A percentile compares a stretch with the other conserved stretches of the same genome.
Conservation (phyloP, 2,329 filamentous ascomycete species). For the Neoascochyta sp. region DNA sequence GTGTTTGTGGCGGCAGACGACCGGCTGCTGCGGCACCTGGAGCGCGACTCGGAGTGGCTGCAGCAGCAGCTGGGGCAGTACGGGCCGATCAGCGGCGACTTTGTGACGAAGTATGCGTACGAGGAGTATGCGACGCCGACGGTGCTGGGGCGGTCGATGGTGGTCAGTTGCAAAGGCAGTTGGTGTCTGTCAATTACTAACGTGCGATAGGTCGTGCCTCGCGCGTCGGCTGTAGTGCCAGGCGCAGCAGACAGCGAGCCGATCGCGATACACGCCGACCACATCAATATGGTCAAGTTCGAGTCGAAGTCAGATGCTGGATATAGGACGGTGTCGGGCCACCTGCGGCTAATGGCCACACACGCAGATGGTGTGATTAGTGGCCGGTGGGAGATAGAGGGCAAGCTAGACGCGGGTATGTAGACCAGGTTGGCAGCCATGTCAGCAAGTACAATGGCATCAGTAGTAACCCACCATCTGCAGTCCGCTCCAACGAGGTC, state of each 20-base stretch:
- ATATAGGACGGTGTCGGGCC: slow-evolving; percentile 17
- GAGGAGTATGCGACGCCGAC: slow-evolving; percentile 31
- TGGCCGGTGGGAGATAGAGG: slow-evolving; percentile 10
- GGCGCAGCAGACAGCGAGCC: slow-evolving; percentile 31
- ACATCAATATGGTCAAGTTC: slow-evolving; percentile 38
- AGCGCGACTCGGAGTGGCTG: slow-evolving; percentile 37
- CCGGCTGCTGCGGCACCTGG: slow-evolving; percentile 29
- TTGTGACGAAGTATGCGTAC: slow-evolving; percentile 35
- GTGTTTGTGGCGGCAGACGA: slow-evolving; percentile 31
- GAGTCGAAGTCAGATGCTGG: slow-evolving; percentile 15
- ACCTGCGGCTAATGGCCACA: slow-evolving; percentile 15
- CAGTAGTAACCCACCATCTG: slow-evolving; percentile 1
- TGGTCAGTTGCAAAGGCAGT: slow-evolving; percentile 16
- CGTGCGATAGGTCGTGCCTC: slow-evolving; percentile 31
- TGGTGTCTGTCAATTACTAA: no score
- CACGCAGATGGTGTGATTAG: slow-evolving; percentile 7
- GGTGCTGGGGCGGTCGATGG: slow-evolving; percentile 20
- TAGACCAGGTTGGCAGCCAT: slow-evolving; percentile 5
- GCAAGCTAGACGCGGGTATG: slow-evolving; percentile 11
- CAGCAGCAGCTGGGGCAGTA: slow-evolving; percentile 38
- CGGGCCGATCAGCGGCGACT: slow-evolving; percentile 33
- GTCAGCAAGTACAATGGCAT: not conserved
- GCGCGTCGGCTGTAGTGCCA: slow-evolving; percentile 36
- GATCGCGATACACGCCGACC: slow-evolving; percentile 34
- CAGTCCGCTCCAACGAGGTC: slow-evolving; percentile 1